Percentiles rank a stretch among this genome's conserved stretches.
These are phyloP conservation scores for Fraxinus platypoda DNA, from an alignment of 305 asterid species.

Conservation along the genomic window DNA sequence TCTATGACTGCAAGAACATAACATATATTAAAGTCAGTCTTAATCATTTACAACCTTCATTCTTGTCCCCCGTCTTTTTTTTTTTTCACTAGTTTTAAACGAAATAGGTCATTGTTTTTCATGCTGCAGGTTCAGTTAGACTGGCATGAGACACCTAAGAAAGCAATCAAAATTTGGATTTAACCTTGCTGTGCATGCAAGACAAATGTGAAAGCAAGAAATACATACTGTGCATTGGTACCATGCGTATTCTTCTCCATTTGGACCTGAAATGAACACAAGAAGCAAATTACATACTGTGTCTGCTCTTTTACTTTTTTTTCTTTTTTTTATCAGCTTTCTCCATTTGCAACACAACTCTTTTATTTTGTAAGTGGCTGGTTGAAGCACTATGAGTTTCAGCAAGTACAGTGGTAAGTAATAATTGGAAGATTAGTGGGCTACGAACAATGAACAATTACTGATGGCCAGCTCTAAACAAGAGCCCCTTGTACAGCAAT, in stretches of 20 bases:
- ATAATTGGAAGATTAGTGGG: not conserved
- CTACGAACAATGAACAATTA: not conserved
- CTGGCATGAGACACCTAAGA: not conserved
- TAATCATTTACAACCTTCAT: not conserved
- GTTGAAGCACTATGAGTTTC: not conserved
- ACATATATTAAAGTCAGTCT: not conserved
- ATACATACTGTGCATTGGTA: slow-evolving; percentile 74
- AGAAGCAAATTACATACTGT: slow-evolving; percentile 15
- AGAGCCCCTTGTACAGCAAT: not conserved
- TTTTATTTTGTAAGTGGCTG: not conserved
- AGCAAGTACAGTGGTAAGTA: not conserved
- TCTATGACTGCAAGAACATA: not conserved
- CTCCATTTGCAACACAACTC: not conserved
- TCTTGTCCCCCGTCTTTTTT: not conserved
- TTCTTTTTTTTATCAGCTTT: not conserved
- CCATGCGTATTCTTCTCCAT: slow-evolving; percentile 72
- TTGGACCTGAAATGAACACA: slow-evolving; percentile 53
- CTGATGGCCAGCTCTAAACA: not conserved
- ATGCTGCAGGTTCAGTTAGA: not conserved
- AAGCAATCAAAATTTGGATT: not conserved
- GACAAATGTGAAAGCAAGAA: slow-evolving; percentile 1
- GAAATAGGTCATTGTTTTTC: not conserved
- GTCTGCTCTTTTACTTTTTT: not conserved
- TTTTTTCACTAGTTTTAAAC: not conserved
- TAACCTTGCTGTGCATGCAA: not conserved